Evolutionary conservation across 345 rosid species (phyloP).

Genomic region (Microcos paniculata): DNA sequence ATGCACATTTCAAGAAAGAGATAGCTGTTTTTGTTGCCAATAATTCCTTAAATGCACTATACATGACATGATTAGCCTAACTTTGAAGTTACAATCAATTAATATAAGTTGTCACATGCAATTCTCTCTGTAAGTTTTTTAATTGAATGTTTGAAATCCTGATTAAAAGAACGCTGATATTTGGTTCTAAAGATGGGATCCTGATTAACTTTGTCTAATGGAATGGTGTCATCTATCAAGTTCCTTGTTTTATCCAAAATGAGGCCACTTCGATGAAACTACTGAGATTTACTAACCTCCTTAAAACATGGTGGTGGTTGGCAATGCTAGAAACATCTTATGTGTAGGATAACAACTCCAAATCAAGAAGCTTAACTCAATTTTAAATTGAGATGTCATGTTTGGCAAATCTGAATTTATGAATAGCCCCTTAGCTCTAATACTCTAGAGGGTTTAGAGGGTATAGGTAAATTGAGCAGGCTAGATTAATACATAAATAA

Average conservation of each 20-base stretch:
- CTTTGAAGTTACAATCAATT: background rate
- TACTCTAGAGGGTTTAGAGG: background rate
- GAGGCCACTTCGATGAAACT: background rate
- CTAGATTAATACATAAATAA: background rate
- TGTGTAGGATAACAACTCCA: background rate
- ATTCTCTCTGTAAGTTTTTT: background rate
- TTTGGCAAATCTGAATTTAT: background rate
- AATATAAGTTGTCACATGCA: background rate
- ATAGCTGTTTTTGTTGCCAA: background rate
- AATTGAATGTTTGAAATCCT: background rate
- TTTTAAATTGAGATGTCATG: background rate
- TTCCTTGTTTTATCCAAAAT: background rate
- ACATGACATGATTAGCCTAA: background rate
- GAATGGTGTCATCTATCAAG: background rate
- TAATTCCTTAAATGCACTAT: background rate
- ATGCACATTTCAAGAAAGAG: background rate
- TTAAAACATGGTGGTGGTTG: background rate
- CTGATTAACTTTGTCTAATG: background rate
- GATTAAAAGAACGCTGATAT: background rate
- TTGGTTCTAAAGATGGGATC: background rate
- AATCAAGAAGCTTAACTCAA: background rate
- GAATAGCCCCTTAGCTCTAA: background rate
- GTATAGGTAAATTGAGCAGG: background rate
- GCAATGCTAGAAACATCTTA: background rate
- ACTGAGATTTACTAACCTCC: background rate